Conservation (phyloP, 2,329 filamentous ascomycete species). For the Mollisia scopiformis region DNA sequence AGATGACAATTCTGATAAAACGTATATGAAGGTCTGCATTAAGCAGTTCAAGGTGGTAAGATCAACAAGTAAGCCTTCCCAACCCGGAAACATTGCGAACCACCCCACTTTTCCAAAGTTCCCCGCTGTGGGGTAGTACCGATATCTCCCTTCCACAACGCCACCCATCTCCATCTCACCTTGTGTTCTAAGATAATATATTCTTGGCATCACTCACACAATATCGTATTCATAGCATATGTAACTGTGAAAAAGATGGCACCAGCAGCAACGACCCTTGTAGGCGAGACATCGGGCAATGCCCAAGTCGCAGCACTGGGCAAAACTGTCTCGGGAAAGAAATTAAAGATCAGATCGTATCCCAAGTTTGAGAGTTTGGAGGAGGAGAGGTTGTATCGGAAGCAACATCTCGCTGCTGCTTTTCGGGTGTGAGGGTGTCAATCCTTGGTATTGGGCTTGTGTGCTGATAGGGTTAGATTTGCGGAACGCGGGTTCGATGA, state of each 20-base stretch:
- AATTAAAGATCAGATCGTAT: conserved; percentile 49
- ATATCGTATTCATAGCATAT: no score
- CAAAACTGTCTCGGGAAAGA: conserved; percentile 46
- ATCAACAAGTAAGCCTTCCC: background rate
- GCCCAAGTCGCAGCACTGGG: conserved; percentile 48
- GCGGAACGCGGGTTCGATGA: conserved; percentile 46
- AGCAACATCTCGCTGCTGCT: conserved; percentile 33
- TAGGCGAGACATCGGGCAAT: conserved; percentile 43
- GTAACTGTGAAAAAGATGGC: conserved; percentile 42
- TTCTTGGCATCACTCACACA: no score
- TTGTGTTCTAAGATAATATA: no score
- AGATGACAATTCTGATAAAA: no score
- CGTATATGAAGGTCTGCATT: no score
- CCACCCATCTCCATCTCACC: no score
- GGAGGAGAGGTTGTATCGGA: conserved; percentile 30
- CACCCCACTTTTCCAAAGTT: background rate
- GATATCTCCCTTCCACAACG: no score
- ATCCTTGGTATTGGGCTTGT: background rate
- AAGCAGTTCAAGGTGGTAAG: background rate
- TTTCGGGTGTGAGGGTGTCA: conserved; percentile 24
- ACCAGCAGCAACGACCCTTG: conserved; percentile 40
- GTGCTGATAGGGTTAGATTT: conserved; percentile 19
- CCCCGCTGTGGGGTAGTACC: background rate
- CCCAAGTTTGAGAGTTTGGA: conserved; percentile 30
- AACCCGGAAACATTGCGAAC: background rate